Conservation (phyloP, 768 basidiomycete genomes). For the Suillus ampliporus region DNA sequence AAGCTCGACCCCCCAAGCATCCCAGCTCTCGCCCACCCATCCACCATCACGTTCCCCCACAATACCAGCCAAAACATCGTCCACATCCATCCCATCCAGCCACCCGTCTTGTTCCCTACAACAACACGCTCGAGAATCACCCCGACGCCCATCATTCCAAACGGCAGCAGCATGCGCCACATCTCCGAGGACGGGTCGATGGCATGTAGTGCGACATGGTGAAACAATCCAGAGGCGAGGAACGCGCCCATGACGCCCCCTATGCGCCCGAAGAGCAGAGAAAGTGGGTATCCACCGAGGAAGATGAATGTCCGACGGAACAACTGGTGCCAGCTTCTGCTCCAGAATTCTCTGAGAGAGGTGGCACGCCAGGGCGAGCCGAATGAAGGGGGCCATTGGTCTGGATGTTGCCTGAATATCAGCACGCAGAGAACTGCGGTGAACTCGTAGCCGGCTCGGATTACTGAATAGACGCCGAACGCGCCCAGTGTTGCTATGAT, state of each 20-base stretch:
- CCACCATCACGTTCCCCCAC: slow-evolving; percentile 31
- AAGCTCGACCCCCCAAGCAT: slow-evolving; percentile 15
- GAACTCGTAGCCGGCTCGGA: slow-evolving; percentile 43
- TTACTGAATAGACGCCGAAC: slow-evolving; percentile 48
- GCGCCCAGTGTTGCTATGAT: slow-evolving; percentile 49
- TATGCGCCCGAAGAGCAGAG: slow-evolving; percentile 48
- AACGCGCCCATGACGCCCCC: slow-evolving; percentile 63
- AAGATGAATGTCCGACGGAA: slow-evolving; percentile 38
- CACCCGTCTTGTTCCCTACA: slow-evolving; percentile 36
- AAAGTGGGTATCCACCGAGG: slow-evolving; percentile 36
- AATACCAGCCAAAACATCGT: slow-evolving; percentile 32
- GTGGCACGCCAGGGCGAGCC: slow-evolving; percentile 41
- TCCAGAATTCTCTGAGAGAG: slow-evolving; percentile 46
- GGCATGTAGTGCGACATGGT: slow-evolving; percentile 56
- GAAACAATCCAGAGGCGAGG: slow-evolving; percentile 59
- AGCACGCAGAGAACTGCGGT: slow-evolving; percentile 28
- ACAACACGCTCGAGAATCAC: slow-evolving; percentile 48
- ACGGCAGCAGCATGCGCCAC: slow-evolving; percentile 50
- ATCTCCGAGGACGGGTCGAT: slow-evolving; percentile 54
- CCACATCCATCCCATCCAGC: slow-evolving; percentile 42
- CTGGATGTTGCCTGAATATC: slow-evolving; percentile 35
- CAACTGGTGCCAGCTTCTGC: slow-evolving; percentile 44
- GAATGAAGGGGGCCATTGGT: slow-evolving; percentile 40
- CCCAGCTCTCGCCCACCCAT: slow-evolving; percentile 24
- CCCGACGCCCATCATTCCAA: slow-evolving; percentile 60